A percentile compares a stretch with the other conserved stretches of the same genome.
These are phyloP conservation scores for Penicillium antarcticum DNA, from an alignment of 495 filamentous ascomycete genomes.

Conservation along the genomic window DNA sequence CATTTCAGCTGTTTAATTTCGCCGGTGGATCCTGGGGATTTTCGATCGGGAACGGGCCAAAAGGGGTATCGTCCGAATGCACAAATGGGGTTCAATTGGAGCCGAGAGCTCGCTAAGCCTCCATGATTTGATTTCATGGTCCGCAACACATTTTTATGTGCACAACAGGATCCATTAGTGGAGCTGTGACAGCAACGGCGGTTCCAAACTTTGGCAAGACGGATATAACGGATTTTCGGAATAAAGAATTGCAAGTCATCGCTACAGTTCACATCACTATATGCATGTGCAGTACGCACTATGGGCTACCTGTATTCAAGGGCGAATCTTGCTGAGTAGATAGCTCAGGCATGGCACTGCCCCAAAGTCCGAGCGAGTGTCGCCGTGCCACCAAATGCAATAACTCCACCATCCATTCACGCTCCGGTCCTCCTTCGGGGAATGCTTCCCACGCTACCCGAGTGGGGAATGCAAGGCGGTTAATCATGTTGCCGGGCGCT, in stretches of 20 bases:
- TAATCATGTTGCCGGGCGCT: constrained; percentile 45
- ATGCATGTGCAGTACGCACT: not conserved
- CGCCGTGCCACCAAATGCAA: constrained; percentile 39
- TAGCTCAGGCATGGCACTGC: constrained; percentile 39
- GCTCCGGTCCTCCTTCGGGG: constrained; percentile 35
- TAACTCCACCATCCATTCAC: constrained; percentile 35
- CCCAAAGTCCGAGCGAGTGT: constrained; percentile 40
- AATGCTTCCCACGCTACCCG: constrained; percentile 45
- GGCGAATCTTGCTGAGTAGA: constrained; percentile 29
- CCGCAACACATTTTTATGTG: too few species aligned
- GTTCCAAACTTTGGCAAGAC: not conserved
- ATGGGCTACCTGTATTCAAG: constrained; percentile 7
- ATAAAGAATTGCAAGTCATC: not conserved
- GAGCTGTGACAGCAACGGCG: too few species aligned
- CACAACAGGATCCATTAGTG: too few species aligned
- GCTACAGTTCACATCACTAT: not conserved
- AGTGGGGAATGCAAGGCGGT: constrained; percentile 42
- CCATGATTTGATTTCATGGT: too few species aligned
- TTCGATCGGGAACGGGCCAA: not conserved
- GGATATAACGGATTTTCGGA: too few species aligned
- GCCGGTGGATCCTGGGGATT: not conserved
- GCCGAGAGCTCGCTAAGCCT: too few species aligned
- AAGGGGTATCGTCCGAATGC: not conserved
- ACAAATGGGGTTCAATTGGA: not conserved
- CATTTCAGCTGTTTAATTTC: not conserved